A percentile compares a stretch with the other conserved stretches of the same genome.
phyloP scores from a whole-genome alignment of 2,329 filamentous ascomycete genomes.

The Apiospora rasikravindrae region DNA sequence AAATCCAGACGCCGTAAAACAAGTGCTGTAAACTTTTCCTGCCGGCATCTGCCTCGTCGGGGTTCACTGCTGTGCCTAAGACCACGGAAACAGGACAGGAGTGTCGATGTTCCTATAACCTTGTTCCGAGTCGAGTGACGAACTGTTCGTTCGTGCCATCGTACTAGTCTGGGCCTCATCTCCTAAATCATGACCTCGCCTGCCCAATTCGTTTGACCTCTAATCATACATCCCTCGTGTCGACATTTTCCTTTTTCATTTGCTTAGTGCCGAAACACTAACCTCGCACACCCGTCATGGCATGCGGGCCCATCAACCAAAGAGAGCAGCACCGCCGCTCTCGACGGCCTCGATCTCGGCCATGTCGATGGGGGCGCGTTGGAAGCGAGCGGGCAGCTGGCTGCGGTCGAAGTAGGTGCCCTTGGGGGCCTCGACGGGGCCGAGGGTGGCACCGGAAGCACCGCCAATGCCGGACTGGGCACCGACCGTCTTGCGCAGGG shows the following conservation, averaged over 20 bases:
- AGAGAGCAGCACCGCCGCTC: slow-evolving; percentile 78
- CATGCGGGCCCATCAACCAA: slow-evolving; percentile 45
- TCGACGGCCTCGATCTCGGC: slow-evolving; percentile 96
- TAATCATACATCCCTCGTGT: slow-evolving; percentile 7
- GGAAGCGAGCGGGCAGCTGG: slow-evolving; percentile 86
- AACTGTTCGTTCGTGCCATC: background rate
- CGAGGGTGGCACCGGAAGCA: slow-evolving; percentile 71
- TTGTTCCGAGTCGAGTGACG: background rate
- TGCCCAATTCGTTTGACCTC: background rate
- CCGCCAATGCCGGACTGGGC: slow-evolving; percentile 56
- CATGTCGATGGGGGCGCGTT: slow-evolving; percentile 72
- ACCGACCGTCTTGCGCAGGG: slow-evolving; percentile 65
- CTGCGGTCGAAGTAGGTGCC: slow-evolving; percentile 88
- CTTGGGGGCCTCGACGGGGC: slow-evolving; percentile 70
- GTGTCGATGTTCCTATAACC: background rate
- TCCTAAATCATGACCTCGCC: background rate
- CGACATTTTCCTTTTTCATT: background rate
- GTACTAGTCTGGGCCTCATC: background rate
- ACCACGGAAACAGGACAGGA: background rate
- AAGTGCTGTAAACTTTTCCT: slow-evolving; percentile 12
- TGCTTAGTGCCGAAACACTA: slow-evolving; percentile 3
- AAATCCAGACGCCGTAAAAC: slow-evolving; percentile 9
- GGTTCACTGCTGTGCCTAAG: background rate
- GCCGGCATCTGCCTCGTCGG: background rate
- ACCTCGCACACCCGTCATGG: background rate